phyloP scores from a whole-genome alignment of 1,139 yeast species.

The Eremothecium coryli region DNA sequence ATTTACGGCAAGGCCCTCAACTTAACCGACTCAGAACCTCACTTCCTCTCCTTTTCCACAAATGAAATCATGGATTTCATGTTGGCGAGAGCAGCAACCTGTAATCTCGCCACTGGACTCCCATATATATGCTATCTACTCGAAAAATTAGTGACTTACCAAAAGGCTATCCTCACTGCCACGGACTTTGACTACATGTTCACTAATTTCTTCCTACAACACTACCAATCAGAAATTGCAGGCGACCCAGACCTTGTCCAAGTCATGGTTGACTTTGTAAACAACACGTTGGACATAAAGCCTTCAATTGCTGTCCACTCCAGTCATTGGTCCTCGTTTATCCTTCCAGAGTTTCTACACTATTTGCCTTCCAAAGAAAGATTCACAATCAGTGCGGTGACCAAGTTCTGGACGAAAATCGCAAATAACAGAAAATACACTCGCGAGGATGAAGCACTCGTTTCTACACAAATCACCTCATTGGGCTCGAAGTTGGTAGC shows the following conservation, averaged over 20 bases:
- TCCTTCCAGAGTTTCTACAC: slow-evolving; percentile 35
- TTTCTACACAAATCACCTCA: slow-evolving; percentile 26
- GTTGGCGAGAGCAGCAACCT: slow-evolving; percentile 14
- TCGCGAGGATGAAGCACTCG: slow-evolving; percentile 37
- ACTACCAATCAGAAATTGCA: slow-evolving; percentile 21
- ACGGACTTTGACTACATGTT: slow-evolving; percentile 26
- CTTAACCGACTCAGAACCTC: slow-evolving; percentile 25
- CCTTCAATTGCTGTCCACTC: slow-evolving; percentile 42
- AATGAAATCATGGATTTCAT: slow-evolving; percentile 24
- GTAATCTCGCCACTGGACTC: slow-evolving; percentile 20
- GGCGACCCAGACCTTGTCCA: slow-evolving; percentile 35
- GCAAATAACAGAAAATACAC: slow-evolving; percentile 47
- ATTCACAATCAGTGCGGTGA: slow-evolving; percentile 51
- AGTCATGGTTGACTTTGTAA: slow-evolving; percentile 46
- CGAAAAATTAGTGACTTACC: slow-evolving; percentile 21
- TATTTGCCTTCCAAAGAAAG: slow-evolving; percentile 51
- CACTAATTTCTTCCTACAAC: slow-evolving; percentile 22
- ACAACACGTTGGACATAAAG: slow-evolving; percentile 40
- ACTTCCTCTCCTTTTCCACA: slow-evolving; percentile 24
- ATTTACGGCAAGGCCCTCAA: slow-evolving; percentile 26
- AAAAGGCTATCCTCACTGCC: slow-evolving; percentile 15
- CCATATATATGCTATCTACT: slow-evolving; percentile 26
- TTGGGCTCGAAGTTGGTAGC: slow-evolving; percentile 22
- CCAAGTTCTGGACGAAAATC: slow-evolving; percentile 57
- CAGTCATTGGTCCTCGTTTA: slow-evolving; percentile 29